phyloP scores from a whole-genome alignment of 805 yeast species.

The Suhomyces tanzawaensis region DNA sequence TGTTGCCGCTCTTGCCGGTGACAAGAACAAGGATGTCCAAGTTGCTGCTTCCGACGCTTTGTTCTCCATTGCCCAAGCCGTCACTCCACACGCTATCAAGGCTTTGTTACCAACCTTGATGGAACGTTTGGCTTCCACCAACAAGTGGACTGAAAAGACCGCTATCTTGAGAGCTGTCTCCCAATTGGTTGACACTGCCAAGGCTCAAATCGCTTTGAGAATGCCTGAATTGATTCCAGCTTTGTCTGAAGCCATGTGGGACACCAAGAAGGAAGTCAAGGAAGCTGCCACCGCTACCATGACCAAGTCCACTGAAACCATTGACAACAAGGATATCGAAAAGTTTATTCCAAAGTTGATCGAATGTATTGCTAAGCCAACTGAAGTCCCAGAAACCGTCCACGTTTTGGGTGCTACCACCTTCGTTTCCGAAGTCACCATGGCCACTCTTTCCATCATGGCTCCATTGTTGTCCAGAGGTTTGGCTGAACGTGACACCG shows the following conservation, averaged over 20 bases:
- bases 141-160: conserved; percentile 98
- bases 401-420: conserved; percentile 99
- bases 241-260: conserved; percentile 99
- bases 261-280: conserved; percentile 98
- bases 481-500: conserved; percentile 99
- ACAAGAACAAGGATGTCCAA: conserved; percentile 77
- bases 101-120: conserved; percentile 80
- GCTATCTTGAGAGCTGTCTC: conserved; percentile 84
- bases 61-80: conserved; percentile 69
- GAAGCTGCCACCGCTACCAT: conserved; percentile 93
- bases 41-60: conserved; percentile 75
- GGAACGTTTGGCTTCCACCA: conserved; percentile 61
- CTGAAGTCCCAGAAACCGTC: conserved; percentile 97
- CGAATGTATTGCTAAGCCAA: conserved; percentile 94
- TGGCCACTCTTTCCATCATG: conserved; percentile 99
- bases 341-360: conserved; percentile 98
- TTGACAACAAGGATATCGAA: conserved; percentile 99
- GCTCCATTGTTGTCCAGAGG: conserved; percentile 98
- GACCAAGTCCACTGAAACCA: conserved; percentile 94
- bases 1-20: conserved; percentile 81
- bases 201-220: conserved; percentile 94
- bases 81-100: conserved; percentile 94
- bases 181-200: conserved; percentile 88
- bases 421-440: conserved; percentile 98
- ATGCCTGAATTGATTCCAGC: conserved; percentile 99